Evolutionary conservation across 75 land plant species (phyloP), one percentile per base, ranked within the genome.

Genomic region (Isoetes taiwanensis): DNA sequence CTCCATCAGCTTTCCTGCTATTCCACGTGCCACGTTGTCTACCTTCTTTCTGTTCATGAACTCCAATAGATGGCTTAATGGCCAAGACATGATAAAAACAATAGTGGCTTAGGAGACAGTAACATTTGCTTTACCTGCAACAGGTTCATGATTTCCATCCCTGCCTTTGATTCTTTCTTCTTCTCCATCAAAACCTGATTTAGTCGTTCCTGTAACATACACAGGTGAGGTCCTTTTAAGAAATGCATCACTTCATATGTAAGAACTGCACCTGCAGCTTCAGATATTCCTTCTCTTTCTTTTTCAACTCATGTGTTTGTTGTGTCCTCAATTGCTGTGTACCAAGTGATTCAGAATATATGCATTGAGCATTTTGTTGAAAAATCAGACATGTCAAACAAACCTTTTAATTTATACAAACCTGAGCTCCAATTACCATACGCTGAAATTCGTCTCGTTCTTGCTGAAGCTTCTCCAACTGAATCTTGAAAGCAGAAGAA

Each of bases 11-110:
- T 73, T 93, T 93, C 71, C 86, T 93, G 41, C 81, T 85, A 72
- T 77, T 93, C 98, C 98, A 93, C 11, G 98, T 93, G 14, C 98
- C 98, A 32, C 98, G 85, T 40, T 93, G 98, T 5, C 98, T 74
- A 14, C 98, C 98, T 75, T 93, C 98, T 82, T 93, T 93, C 98
- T 93, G 74, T 34, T 23, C 38, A 53, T 21, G 42, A 2, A 29
- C n/a, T 21, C n/a, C n/a, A n/a, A n/a, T n/a, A n/a, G n/a, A n/a
- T n/a, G n/a, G n/a, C n/a, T n/a, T n/a, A n/a, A n/a, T n/a, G n/a
- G n/a, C n/a, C n/a, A n/a, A n/a, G n/a, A n/a, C n/a, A n/a, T n/a
- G n/a, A n/a, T n/a, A n/a, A n/a, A n/a, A n/a, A n/a, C n/a, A n/a
- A n/a, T n/a, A n/a, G n/a, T n/a, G n/a, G n/a, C n/a, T n/a, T n/a